Evolutionary conservation across 1,284 basidiomycete genomes (phyloP).

Genomic region (Moesziomyces parantarcticus): DNA sequence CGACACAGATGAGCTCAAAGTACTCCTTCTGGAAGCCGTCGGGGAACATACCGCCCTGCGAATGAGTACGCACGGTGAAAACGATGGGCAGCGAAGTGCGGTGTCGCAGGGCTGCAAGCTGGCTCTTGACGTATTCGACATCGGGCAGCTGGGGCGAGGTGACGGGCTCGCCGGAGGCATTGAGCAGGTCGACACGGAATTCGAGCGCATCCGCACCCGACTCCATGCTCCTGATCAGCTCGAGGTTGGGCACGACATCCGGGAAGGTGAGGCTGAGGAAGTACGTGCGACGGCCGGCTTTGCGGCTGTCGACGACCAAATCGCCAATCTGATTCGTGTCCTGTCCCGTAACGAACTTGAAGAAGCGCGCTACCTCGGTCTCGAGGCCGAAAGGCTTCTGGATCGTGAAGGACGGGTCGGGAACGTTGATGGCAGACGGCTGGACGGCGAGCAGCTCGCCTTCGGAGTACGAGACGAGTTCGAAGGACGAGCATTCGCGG

Average conservation of each 20-base stretch:
- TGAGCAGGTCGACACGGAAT: conserved; percentile 89
- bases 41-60: conserved; percentile 92
- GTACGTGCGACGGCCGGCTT: conserved; percentile 73
- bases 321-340: conserved; percentile 76
- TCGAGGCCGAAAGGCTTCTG: conserved; percentile 64
- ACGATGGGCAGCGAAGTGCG: conserved; percentile 85
- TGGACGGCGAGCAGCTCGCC: conserved; percentile 42
- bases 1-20: conserved; percentile 81
- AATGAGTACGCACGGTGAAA: conserved; percentile 86
- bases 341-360: conserved; percentile 84
- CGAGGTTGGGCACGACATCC: conserved; percentile 79
- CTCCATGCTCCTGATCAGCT: conserved; percentile 78
- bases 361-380: conserved; percentile 75
- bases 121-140: conserved; percentile 79
- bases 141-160: conserved; percentile 75
- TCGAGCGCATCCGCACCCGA: conserved; percentile 93
- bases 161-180: conserved; percentile 70
- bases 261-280: conserved; percentile 94
- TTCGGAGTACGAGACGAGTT: conserved; percentile 79
- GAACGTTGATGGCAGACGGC: conserved; percentile 39
- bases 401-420: conserved; percentile 49
- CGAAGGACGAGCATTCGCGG: conserved; percentile 82
- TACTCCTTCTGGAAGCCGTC: conserved; percentile 80
- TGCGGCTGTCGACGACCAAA: conserved; percentile 66
- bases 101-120: conserved; percentile 83